phyloP scores from a whole-genome alignment of 306 rosid species.

The Morella rubra region DNA sequence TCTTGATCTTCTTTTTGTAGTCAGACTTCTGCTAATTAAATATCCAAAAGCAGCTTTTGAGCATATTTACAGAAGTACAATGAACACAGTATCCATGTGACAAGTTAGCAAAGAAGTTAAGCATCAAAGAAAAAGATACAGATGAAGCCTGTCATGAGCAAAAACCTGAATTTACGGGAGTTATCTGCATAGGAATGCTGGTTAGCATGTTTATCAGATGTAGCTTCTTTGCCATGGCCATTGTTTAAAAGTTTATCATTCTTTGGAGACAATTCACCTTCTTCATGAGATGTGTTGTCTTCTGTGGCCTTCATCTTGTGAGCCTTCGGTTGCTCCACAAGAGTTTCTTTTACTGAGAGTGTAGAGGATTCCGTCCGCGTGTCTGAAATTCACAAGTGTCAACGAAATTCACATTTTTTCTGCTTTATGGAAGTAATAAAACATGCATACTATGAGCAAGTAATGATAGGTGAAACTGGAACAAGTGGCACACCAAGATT shows the following conservation, averaged over 20 bases:
- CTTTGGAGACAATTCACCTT: slow-evolving; percentile 80
- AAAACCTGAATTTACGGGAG: slow-evolving; percentile 67
- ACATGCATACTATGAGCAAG: background rate
- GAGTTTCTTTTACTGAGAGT: slow-evolving; percentile 26
- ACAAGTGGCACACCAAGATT: slow-evolving; percentile 40
- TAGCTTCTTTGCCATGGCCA: slow-evolving; percentile 54
- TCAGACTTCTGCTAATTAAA: slow-evolving; percentile 51
- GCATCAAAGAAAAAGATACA: slow-evolving; percentile 7
- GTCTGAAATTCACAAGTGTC: slow-evolving; percentile 44
- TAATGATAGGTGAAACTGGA: slow-evolving; percentile 1
- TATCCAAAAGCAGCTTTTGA: slow-evolving; percentile 21
- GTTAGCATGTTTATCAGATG: slow-evolving; percentile 40
- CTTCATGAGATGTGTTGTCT: slow-evolving; percentile 68
- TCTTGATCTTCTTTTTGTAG: slow-evolving; percentile 37
- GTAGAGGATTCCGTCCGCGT: slow-evolving; percentile 42
- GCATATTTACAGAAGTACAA: slow-evolving; percentile 22
- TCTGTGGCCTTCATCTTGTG: slow-evolving; percentile 32
- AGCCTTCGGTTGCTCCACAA: slow-evolving; percentile 38
- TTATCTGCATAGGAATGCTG: slow-evolving; percentile 54
- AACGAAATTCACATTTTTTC: slow-evolving; percentile 11
- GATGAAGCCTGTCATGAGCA: slow-evolving; percentile 20
- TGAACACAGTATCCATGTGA: background rate
- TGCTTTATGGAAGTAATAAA: background rate
- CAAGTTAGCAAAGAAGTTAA: slow-evolving; percentile 11
- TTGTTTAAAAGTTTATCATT: slow-evolving; percentile 45